Evolutionary conservation across 2,329 filamentous ascomycete genomes (phyloP), one percentile per base, ranked within the genome.

Genomic region (Aureobasidium uvarum): DNA sequence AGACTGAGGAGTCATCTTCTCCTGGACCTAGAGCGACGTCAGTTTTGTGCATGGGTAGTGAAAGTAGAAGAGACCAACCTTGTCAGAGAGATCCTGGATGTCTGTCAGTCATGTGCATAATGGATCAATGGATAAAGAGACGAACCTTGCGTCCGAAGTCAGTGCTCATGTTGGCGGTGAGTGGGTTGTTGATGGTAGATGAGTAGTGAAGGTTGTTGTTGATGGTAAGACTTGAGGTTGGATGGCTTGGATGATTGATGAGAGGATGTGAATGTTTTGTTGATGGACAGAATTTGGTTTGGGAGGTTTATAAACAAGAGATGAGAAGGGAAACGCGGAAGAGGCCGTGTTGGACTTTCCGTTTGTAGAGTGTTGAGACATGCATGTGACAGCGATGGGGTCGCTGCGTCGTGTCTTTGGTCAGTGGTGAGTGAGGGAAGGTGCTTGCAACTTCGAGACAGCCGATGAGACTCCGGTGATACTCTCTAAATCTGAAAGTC

Each of bases 1-100:
- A 25, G 41, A 33, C 43, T 60, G 56, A 60, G 56, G 56, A 20
- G 56, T 60, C n/a, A 60, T 18, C 41, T 46, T 48, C 43, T 60
- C 56, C 41, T 46, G 28, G 25, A 60, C 23, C 56, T 60, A 7
- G 7, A n/a, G 6, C 1, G 25, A 4, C 16, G 56, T 60, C 28
- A 60, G 56, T 41, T n/a, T 11, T 31, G 31, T 36, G 28, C 31
- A 13, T 60, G 28, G 36, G 23, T 13, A 41, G 8, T 38, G 31
- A 6, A 28, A 5, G 11, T 48, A 10, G n/a, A 28, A 23, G n/a
- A 48, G 39, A 18, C 13, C 16, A n/a, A 60, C 56, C 56, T 60
- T 60, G 56, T 48, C 56, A 60, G 56, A 60, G 25, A 60, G 56
- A 60, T 60, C 56, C 56, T 60, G 31, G 43, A 60, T 60, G 56